Evolutionary conservation across 495 filamentous ascomycete genomes (phyloP), one percentile per base, ranked within the genome.

Genomic region (Xylaria longipes): DNA sequence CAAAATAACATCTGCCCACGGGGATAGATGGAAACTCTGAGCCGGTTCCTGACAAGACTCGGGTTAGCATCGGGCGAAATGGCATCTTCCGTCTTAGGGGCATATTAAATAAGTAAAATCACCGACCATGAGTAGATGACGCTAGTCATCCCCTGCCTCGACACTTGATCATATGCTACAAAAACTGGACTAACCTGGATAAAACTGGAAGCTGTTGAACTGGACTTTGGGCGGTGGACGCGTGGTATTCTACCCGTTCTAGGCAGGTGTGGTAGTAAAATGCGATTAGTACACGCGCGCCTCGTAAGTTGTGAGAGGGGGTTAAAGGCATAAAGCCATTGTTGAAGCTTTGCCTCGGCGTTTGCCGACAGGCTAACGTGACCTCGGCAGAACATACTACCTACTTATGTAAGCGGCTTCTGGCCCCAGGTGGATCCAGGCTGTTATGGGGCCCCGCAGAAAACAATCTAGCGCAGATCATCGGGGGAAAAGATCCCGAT

Each of bases 201-300:
- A 37, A 20, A 12, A 37, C 2, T n/a, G 37, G 5, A 33, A 60
- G 12, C 17, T 27, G 37, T 37, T 60, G 17, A 22, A 22, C 60
- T 14, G 62, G 62, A 14, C 37, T 17, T n/a, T n/a, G 8, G 62
- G 35, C 22, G 29, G 5, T 4, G 39, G 12, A 65, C 39, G 29
- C 41, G 35, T 45, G 6, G 20, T n/a, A 17, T 12, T 48, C 12
- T 45, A 45, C 43, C 62, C 7, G 39, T 65, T 65, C 25, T 65
- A 48, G 62, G 62, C 62, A 65, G 62, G 62, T 65, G 62, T 0
- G n/a, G 41, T 37, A n/a, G 29, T 31, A 20, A n/a, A 22, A 65
- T 45, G 35, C 12, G 35, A 48, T 65, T 20, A 48, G 62, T 9
- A 20, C 17, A 29, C 14, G n/a, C 39, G 22, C 22, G 25, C 15